These are phyloP conservation scores for Limonomyces culmigenus DNA, from an alignment of 1,284 basidiomycete species.

Conservation along the genomic window DNA sequence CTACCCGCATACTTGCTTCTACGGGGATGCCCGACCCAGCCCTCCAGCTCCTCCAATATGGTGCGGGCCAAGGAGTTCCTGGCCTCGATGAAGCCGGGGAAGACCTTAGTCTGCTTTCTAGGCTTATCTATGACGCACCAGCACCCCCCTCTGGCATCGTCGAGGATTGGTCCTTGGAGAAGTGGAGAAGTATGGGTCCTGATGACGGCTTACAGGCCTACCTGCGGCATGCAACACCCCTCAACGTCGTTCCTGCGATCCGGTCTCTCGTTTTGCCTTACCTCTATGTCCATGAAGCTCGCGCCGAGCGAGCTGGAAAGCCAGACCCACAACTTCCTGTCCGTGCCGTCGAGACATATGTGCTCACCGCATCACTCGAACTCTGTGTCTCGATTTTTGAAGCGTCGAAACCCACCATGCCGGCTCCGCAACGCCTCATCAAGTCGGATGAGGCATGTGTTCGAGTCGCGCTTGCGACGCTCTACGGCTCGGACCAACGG, in stretches of 20 bases:
- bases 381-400: slow-evolving; percentile 68
- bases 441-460: slow-evolving; percentile 72
- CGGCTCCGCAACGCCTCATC: slow-evolving; percentile 52
- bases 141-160: slow-evolving; percentile 18
- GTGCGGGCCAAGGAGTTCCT: slow-evolving; percentile 64
- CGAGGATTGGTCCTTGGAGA: slow-evolving; percentile 53
- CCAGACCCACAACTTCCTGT: slow-evolving; percentile 47
- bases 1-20: slow-evolving; percentile 39
- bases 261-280: slow-evolving; percentile 74
- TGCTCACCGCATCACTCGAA: slow-evolving; percentile 51
- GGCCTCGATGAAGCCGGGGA: slow-evolving; percentile 76
- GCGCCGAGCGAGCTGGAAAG: slow-evolving; percentile 60
- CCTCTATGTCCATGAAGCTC: slow-evolving; percentile 76
- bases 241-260: slow-evolving; percentile 55
- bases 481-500: slow-evolving; percentile 69
- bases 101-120: slow-evolving; percentile 72
- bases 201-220: slow-evolving; percentile 57
- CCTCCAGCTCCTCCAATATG: slow-evolving; percentile 69
- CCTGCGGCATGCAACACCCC: slow-evolving; percentile 49
- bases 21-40: slow-evolving; percentile 71
- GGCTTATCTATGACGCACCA: slow-evolving; percentile 71
- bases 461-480: slow-evolving; percentile 67
- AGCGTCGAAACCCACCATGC: slow-evolving; percentile 76
- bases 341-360: slow-evolving; percentile 59
- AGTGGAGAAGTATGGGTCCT: slow-evolving; percentile 57